Evolutionary conservation across 257 asterid species (phyloP).

Genomic region (Nemophila menziesii): DNA sequence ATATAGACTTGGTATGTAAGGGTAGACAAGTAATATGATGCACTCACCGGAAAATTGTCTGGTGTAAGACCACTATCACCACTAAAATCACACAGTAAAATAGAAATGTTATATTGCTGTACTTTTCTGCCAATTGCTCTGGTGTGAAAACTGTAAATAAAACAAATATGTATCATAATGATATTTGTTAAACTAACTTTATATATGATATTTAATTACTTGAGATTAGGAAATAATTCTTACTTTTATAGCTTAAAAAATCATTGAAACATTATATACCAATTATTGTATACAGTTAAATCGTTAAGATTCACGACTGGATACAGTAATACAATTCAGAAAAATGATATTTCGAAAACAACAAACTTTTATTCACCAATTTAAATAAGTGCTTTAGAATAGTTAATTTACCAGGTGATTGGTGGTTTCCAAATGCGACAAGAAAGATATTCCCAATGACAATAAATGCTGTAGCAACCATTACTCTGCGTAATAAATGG

Average conservation of each 20-base stretch:
- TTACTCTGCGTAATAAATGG: conserved; percentile 47
- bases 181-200: too few species aligned
- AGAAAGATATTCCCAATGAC: conserved; percentile 94
- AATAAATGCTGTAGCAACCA: conserved; percentile 84
- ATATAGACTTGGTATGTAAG: background rate
- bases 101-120: conserved; percentile 65
- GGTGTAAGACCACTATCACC: too few species aligned
- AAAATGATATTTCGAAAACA: too few species aligned
- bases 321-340: too few species aligned
- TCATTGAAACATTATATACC: background rate
- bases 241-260: too few species aligned
- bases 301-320: too few species aligned
- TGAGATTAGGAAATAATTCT: too few species aligned
- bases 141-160: conserved; percentile 67
- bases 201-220: too few species aligned
- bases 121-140: conserved; percentile 90
- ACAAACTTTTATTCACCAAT: too few species aligned
- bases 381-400: too few species aligned
- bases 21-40: background rate
- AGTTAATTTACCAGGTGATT: conserved; percentile 65
- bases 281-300: background rate
- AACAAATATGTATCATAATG: too few species aligned
- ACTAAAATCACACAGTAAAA: conserved; percentile 71
- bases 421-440: conserved; percentile 98
- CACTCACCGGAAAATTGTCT: too few species aligned